Conservation (phyloP, 2,329 filamentous ascomycete genomes). For the Teratosphaeriaceae sp. region DNA sequence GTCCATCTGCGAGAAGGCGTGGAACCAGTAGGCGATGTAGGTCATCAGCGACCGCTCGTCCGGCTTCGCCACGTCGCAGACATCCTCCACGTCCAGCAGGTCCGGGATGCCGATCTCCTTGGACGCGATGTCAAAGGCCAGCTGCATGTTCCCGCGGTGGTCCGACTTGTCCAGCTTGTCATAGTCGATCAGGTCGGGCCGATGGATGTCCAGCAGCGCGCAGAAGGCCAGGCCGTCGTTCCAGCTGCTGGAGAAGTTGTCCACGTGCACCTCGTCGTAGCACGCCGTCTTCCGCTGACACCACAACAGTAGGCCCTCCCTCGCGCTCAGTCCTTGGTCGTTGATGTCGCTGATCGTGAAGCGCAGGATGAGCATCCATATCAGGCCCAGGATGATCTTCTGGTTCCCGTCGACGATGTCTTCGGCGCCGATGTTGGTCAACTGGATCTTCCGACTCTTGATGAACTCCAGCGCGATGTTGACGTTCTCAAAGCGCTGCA, state of each 20-base stretch:
- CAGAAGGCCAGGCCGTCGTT: conserved; percentile 97
- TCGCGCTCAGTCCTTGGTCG: conserved; percentile 93
- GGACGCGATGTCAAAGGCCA: conserved; percentile 92
- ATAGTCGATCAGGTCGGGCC: conserved; percentile 95
- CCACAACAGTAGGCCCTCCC: conserved; percentile 91
- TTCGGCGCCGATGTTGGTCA: conserved; percentile 97
- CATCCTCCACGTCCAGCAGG: conserved; percentile 93
- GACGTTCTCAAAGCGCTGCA: conserved; percentile 97
- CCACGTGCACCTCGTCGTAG: conserved; percentile 93
- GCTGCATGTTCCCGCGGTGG: conserved; percentile 93
- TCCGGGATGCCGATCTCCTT: conserved; percentile 97
- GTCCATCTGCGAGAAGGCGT: conserved; percentile 98
- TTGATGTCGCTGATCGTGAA: conserved; percentile 99
- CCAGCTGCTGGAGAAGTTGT: conserved; percentile 94
- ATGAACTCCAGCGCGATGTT: conserved; percentile 94
- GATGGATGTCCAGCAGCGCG: conserved; percentile 90
- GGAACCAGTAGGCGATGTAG: conserved; percentile 99
- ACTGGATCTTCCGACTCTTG: conserved; percentile 81
- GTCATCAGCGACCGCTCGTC: conserved; percentile 98
- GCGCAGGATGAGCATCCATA: conserved; percentile 95
- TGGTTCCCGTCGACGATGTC: conserved; percentile 97
- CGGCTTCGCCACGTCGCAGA: conserved; percentile 91
- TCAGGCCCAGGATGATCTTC: conserved; percentile 94
- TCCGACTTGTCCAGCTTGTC: conserved; percentile 90
- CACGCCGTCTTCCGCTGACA: conserved; percentile 98